Evolutionary conservation across 2,329 filamentous ascomycete genomes (phyloP).

Genomic region (Beauveria sp.): DNA sequence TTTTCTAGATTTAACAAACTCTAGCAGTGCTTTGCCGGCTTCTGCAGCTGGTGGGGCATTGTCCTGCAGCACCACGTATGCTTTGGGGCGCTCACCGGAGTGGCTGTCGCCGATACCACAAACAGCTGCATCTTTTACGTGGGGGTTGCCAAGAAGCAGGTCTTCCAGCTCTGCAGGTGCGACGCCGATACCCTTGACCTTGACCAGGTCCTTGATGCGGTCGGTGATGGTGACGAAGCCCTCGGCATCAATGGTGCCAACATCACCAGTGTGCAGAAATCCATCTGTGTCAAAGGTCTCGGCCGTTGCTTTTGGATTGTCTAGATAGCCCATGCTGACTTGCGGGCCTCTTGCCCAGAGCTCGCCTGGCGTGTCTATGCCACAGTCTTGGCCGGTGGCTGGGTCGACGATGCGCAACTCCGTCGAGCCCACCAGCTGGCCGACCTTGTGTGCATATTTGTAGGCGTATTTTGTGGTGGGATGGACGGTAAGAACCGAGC

Average conservation of each 20-base stretch:
- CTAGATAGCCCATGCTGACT: constrained; percentile 41
- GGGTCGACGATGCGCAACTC: constrained; percentile 50
- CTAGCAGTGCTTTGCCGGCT: constrained; percentile 32
- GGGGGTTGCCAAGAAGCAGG: constrained; percentile 47
- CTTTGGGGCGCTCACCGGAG: constrained; percentile 49
- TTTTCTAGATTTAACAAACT: constrained; percentile 46
- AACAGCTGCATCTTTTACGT: constrained; percentile 50
- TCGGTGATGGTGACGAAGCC: constrained; percentile 52
- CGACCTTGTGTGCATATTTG: constrained; percentile 48
- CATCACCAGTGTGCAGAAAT: constrained; percentile 52
- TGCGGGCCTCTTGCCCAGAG: constrained; percentile 33
- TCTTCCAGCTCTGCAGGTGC: constrained; percentile 59
- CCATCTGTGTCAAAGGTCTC: constrained; percentile 47
- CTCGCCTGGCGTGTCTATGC: constrained; percentile 43
- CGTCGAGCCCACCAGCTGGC: constrained; percentile 49
- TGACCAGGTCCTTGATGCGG: constrained; percentile 61
- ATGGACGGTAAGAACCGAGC: constrained; percentile 55
- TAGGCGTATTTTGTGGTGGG: constrained; percentile 48
- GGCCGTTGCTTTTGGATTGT: constrained; percentile 34
- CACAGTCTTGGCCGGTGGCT: constrained; percentile 40
- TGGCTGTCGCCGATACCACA: constrained; percentile 46
- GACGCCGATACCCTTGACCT: constrained; percentile 56
- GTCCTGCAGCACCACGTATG: constrained; percentile 40
- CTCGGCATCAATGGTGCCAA: constrained; percentile 46
- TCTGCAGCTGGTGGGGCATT: constrained; percentile 12